These are phyloP conservation scores for Euphorbia celastroides DNA, from an alignment of 441 rosid genomes.

Conservation along the genomic window DNA sequence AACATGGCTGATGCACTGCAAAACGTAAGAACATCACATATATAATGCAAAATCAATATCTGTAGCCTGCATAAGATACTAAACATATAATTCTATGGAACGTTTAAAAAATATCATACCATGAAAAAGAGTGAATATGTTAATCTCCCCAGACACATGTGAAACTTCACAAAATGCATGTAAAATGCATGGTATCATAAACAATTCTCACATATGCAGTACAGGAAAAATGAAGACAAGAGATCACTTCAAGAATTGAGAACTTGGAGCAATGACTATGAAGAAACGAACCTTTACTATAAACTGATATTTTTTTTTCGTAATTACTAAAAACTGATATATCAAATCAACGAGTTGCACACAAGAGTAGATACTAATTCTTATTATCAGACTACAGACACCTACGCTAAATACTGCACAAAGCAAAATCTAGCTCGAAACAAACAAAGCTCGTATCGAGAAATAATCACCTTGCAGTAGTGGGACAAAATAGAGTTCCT, in stretches of 20 bases:
- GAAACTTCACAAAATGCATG: not conserved
- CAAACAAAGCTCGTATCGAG: not conserved
- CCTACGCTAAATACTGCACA: not conserved
- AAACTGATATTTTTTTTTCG: no score
- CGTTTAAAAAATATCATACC: conserved; percentile 7
- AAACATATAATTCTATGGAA: conserved; percentile 8
- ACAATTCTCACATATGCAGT: not conserved
- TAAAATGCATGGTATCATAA: not conserved
- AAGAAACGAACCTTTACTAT: not conserved
- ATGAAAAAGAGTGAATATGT: conserved; percentile 6
- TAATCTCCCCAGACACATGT: not conserved
- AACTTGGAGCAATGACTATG: not conserved
- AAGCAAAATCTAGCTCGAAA: not conserved
- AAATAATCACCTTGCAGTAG: conserved; percentile 51
- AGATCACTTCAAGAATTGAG: not conserved
- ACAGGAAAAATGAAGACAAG: not conserved
- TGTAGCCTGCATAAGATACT: conserved; percentile 26
- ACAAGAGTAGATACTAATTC: not conserved
- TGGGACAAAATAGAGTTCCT: conserved; percentile 60
- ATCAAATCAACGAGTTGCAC: not conserved
- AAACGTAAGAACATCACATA: conserved; percentile 29
- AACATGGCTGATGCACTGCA: conserved; percentile 23
- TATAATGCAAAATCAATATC: conserved; percentile 23
- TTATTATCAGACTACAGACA: not conserved
- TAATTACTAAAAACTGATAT: not conserved